phyloP scores from a whole-genome alignment of 106 monocot genomes.

The Posidonia australis region DNA sequence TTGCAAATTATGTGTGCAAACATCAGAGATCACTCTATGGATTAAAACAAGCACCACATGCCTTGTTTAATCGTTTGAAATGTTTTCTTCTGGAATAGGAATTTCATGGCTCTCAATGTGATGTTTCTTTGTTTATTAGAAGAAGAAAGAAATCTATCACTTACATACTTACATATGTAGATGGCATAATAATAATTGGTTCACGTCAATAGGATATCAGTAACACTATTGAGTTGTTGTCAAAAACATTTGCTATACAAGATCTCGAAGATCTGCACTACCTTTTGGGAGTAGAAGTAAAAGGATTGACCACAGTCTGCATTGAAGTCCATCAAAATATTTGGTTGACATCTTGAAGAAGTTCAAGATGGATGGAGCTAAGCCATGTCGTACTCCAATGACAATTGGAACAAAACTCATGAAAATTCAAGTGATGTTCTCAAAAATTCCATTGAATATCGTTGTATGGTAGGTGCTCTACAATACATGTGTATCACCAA shows the following conservation, averaged over 20 bases:
- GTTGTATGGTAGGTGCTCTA: neutral
- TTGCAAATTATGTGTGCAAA: too few relatives aligned
- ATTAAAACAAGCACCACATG: too few relatives aligned
- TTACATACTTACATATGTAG: slow-evolving; percentile 6
- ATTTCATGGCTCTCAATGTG: neutral
- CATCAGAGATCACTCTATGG: too few relatives aligned
- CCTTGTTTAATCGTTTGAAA: too few relatives aligned
- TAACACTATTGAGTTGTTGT: neutral
- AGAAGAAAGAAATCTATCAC: too few relatives aligned
- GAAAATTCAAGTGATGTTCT: neutral
- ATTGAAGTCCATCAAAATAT: too few relatives aligned
- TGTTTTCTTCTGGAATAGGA: neutral
- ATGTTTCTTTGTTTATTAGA: neutral
- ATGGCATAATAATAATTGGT: slow-evolving; percentile 6
- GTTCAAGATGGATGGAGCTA: too few relatives aligned
- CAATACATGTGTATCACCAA: slow-evolving; percentile 1
- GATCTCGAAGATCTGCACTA: neutral
- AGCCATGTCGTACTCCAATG: too few relatives aligned
- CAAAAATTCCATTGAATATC: neutral
- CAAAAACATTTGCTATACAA: neutral
- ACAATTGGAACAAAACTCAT: too few relatives aligned
- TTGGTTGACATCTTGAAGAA: too few relatives aligned
- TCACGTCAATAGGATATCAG: neutral
- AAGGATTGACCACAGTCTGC: too few relatives aligned
- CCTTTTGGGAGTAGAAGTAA: slow-evolving; percentile 1